These are phyloP conservation scores for Anthracocystis setariae DNA, from an alignment of 1,284 basidiomycete species.

Conservation along the genomic window DNA sequence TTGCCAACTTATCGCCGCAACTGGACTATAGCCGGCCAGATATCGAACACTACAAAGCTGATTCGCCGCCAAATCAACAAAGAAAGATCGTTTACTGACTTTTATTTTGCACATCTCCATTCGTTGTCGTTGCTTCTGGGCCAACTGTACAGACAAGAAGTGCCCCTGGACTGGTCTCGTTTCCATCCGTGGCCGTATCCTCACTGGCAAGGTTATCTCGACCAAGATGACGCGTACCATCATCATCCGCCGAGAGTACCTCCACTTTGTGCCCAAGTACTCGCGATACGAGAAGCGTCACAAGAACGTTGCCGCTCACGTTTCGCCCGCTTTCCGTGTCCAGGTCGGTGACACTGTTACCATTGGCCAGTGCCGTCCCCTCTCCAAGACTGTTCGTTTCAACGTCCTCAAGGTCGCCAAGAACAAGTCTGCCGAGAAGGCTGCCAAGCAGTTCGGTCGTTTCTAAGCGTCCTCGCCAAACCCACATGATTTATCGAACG, in stretches of 20 bases:
- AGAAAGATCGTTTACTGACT: slow-evolving; percentile 11
- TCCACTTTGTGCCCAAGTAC: slow-evolving; percentile 98
- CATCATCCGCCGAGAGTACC: slow-evolving; percentile 96
- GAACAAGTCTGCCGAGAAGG: slow-evolving; percentile 67
- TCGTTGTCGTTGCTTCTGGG: slow-evolving; percentile 11
- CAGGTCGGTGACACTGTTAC: slow-evolving; percentile 86
- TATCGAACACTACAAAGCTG: background rate
- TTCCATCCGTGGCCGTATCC: slow-evolving; percentile 98
- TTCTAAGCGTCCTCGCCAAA: slow-evolving; percentile 73
- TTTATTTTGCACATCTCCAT: background rate
- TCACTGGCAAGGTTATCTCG: slow-evolving; percentile 95
- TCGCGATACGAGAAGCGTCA: slow-evolving; percentile 75
- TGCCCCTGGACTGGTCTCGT: slow-evolving; percentile 84
- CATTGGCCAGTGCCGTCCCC: slow-evolving; percentile 97
- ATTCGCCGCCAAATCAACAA: background rate
- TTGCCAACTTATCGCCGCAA: too few species aligned
- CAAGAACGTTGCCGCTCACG: slow-evolving; percentile 97
- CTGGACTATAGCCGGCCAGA: too few species aligned
- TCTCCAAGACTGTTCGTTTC: slow-evolving; percentile 99
- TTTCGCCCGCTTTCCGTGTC: slow-evolving; percentile 95
- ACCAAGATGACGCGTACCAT: slow-evolving; percentile 99
- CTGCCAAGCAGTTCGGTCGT: slow-evolving; percentile 88
- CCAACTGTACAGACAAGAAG: slow-evolving; percentile 84
- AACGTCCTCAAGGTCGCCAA: slow-evolving; percentile 88
- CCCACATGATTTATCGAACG: background rate